These are phyloP conservation scores for Macroventuria anomochaeta DNA, from an alignment of 2,329 filamentous ascomycete genomes.

Conservation along the genomic window DNA sequence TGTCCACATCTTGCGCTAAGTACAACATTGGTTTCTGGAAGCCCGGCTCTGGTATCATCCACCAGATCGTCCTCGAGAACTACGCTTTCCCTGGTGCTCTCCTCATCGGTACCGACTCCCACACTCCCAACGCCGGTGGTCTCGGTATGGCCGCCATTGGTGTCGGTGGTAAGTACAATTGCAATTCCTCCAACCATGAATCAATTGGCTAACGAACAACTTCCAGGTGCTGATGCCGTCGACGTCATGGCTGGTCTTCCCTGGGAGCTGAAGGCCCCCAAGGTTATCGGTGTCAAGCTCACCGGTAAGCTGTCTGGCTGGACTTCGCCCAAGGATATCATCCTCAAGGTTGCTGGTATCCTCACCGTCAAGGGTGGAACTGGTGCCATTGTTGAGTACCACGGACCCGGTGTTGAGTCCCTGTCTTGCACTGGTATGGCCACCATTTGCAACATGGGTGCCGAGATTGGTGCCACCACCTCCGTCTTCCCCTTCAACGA, in stretches of 20 bases:
- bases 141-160: conserved; percentile 93
- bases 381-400: conserved; percentile 84
- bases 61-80: conserved; percentile 98
- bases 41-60: conserved; percentile 98
- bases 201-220: conserved; percentile 2
- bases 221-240: conserved; percentile 82
- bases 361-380: conserved; percentile 98
- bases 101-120: conserved; percentile 96
- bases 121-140: conserved; percentile 97
- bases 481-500: conserved; percentile 98
- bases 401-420: conserved; percentile 73
- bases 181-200: not conserved
- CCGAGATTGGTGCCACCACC: conserved; percentile 80
- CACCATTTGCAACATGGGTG: conserved; percentile 66
- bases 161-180: conserved; percentile 69
- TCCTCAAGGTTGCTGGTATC: conserved; percentile 95
- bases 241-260: conserved; percentile 97
- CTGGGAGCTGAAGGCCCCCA: conserved; percentile 98
- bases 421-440: conserved; percentile 87
- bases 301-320: conserved; percentile 89
- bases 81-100: conserved; percentile 99
- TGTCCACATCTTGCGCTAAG: conserved; percentile 92
- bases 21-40: conserved; percentile 99
- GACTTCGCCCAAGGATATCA: conserved; percentile 95
- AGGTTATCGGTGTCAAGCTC: conserved; percentile 94